Evolutionary conservation across 805 yeast species (phyloP).

Genomic region (Candida peoriensis): DNA sequence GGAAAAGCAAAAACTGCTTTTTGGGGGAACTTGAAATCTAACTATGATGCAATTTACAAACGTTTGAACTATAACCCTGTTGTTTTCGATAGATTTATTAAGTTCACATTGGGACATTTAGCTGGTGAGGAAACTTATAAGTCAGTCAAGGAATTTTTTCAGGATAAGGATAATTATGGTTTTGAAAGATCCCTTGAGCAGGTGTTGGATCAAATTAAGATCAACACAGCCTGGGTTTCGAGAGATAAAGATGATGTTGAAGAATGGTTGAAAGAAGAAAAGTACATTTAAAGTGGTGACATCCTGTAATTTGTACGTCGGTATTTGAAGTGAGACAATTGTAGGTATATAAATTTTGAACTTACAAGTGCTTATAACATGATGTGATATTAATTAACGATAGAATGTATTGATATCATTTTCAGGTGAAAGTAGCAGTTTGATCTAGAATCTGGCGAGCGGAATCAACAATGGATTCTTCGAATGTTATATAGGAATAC

Average conservation of each 20-base stretch:
- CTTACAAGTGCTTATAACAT: too few species aligned
- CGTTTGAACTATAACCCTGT: constrained; percentile 73
- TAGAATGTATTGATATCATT: too few species aligned
- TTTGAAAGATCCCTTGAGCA: constrained; percentile 61
- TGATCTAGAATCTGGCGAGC: too few species aligned
- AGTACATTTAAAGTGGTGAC: constrained; percentile 3
- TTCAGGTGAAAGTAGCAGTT: too few species aligned
- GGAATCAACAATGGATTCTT: too few species aligned
- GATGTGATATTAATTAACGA: too few species aligned
- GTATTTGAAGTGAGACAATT: too few species aligned
- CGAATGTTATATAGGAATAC: too few species aligned
- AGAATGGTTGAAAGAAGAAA: constrained; percentile 36
- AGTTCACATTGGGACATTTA: constrained; percentile 53
- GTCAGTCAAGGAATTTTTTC: constrained; percentile 46
- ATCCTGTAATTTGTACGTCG: too few species aligned
- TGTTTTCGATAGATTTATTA: constrained; percentile 72
- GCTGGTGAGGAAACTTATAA: constrained; percentile 47
- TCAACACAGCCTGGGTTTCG: constrained; percentile 52
- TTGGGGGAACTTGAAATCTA: constrained; percentile 64
- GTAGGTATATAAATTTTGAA: too few species aligned
- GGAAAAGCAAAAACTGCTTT: constrained; percentile 57
- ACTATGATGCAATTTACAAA: constrained; percentile 65
- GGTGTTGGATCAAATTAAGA: constrained; percentile 49
- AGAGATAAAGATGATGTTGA: constrained; percentile 48
- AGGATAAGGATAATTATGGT: constrained; percentile 49